Evolutionary conservation across 805 yeast genomes (phyloP).

Genomic region (Candida silvatica): DNA sequence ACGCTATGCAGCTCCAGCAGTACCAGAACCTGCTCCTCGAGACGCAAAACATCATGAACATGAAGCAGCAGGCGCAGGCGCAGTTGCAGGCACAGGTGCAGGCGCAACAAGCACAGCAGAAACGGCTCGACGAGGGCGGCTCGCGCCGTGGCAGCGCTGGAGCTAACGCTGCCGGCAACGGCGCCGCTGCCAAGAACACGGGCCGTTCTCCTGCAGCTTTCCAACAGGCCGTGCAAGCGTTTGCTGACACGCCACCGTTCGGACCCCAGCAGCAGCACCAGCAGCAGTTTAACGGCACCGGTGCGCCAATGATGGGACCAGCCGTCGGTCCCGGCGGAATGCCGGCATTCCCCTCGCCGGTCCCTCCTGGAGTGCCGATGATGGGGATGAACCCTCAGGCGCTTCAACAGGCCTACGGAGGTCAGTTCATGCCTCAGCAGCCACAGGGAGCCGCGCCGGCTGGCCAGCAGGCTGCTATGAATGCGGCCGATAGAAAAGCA

Average conservation of each 20-base stretch:
- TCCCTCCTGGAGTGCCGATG: too few relatives aligned
- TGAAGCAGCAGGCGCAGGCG: neutral
- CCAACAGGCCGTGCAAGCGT: too few relatives aligned
- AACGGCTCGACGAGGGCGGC: too few relatives aligned
- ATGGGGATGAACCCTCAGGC: too few relatives aligned
- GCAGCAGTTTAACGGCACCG: conserved; percentile 1
- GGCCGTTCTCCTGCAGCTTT: too few relatives aligned
- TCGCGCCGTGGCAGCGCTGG: neutral
- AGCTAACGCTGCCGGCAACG: neutral
- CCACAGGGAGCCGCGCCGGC: too few relatives aligned
- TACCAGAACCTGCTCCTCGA: conserved; percentile 24
- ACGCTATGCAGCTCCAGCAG: conserved; percentile 24
- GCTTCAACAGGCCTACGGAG: conserved; percentile 1
- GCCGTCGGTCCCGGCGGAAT: neutral
- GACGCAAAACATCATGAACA: conserved; percentile 12
- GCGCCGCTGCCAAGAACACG: neutral
- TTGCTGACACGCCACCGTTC: too few relatives aligned
- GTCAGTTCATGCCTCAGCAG: neutral
- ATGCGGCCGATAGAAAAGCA: neutral
- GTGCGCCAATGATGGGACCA: neutral
- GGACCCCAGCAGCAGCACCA: conserved; percentile 5
- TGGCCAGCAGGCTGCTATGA: conserved; percentile 2
- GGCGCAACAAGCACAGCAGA: too few relatives aligned
- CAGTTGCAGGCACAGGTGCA: too few relatives aligned
- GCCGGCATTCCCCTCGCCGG: neutral